Base-by-base conservation (phyloP, 2,329 filamentous ascomycete species). In the Botrytis fabae region DNA sequence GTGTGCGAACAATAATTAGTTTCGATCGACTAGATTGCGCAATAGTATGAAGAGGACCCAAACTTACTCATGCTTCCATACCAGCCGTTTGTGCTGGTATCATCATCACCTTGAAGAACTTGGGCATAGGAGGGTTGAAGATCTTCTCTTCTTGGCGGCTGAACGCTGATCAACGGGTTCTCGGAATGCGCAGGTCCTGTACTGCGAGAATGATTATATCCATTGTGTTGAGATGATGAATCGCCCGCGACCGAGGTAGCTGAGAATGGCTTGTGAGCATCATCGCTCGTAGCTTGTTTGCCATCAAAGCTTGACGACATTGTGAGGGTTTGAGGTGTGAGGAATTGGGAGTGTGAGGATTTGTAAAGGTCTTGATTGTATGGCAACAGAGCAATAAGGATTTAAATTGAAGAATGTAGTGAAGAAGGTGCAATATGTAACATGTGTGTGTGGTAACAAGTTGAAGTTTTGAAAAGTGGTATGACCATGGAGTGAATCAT, bases 1-100 rank as follows among this genome's bases (percentile, higher is more conserved):
- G 77, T 73, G 76, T 32, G 28, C 60, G 59, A 38, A 20, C 10
- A 69, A 44, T 71, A 38, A 38, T 69, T 46, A 46, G 35, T 3
- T 18, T 14, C 25, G 16, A 4, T 18, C 44, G 8, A 38, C 51
- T 25, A 8, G 25, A 7, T 32, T 63, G 44, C n/a, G 44, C 42
- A 10, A 20, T 18, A 3, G 7, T 42, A 22, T 73, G 32, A 51
- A 32, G 14, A 28, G 14, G 61, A 42, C 35, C 25, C 10, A 9
- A 60, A 86, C 90, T 78, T 85, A 93, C 91, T 94, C 91, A 98
- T 93, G 74, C 84, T 84, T 35, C 94, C 94, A 80, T 98, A 99
- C 94, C 94, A 98, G 80, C 93, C 93, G 81, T 95, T 87, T 76
- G 88, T 88, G 46, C 88, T 89, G 77, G 96, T 91, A 70, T 89